phyloP scores from a whole-genome alignment of 75 land plant species.

The Picea sitchensis region DNA sequence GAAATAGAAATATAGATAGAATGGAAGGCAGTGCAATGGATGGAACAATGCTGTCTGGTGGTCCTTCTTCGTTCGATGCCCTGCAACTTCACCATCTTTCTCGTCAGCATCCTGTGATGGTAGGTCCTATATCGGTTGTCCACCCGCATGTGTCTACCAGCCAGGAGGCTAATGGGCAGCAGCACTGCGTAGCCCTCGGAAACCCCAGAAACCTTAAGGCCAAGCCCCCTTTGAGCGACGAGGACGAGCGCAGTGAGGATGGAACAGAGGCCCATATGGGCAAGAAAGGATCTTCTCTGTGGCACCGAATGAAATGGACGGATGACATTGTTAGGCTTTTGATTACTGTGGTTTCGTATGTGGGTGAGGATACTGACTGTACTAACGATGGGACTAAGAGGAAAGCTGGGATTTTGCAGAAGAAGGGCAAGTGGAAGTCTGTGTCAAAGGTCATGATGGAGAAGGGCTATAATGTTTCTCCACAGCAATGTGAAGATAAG shows the following conservation, averaged over 20 bases:
- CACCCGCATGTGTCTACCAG: slow-evolving; percentile 8
- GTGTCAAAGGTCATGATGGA: slow-evolving; percentile 58
- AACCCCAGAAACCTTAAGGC: slow-evolving; percentile 10
- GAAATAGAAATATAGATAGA: not conserved
- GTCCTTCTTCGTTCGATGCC: slow-evolving; percentile 27
- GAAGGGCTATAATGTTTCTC: slow-evolving; percentile 57
- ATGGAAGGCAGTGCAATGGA: slow-evolving; percentile 17
- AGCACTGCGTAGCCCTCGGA: slow-evolving; percentile 9
- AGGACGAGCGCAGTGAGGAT: slow-evolving; percentile 19
- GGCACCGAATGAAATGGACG: slow-evolving; percentile 84
- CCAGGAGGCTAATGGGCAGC: slow-evolving; percentile 12
- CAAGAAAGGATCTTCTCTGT: slow-evolving; percentile 39
- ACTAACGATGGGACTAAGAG: slow-evolving; percentile 22
- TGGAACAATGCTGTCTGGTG: slow-evolving; percentile 25
- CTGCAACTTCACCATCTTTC: slow-evolving; percentile 13
- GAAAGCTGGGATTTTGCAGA: slow-evolving; percentile 43
- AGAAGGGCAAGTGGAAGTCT: slow-evolving; percentile 79
- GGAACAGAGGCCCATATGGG: slow-evolving; percentile 15
- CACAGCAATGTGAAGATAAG: slow-evolving; percentile 83
- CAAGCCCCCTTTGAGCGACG: slow-evolving; percentile 12
- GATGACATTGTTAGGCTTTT: slow-evolving; percentile 57
- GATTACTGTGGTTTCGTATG: slow-evolving; percentile 48
- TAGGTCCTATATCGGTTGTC: slow-evolving; percentile 3
- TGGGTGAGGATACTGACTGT: slow-evolving; percentile 27
- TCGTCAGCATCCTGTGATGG: slow-evolving; percentile 1